Conservation (phyloP, 2,329 filamentous ascomycete species). For the Pseudodiploospora longispora region DNA sequence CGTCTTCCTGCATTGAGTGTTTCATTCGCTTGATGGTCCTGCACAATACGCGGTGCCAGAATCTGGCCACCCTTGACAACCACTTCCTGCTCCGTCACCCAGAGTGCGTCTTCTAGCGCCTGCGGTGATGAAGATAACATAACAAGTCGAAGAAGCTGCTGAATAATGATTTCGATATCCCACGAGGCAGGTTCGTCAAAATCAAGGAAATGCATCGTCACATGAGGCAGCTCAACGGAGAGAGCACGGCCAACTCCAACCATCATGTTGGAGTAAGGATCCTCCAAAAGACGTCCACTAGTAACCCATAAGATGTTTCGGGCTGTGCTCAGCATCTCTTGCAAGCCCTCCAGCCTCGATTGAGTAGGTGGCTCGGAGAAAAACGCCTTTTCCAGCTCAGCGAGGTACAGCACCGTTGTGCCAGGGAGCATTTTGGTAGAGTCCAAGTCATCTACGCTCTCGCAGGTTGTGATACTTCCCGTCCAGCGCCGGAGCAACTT, state of each 20-base stretch:
- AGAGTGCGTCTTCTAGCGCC: background rate
- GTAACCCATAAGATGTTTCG: conserved; percentile 1
- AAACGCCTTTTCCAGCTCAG: background rate
- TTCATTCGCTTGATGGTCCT: background rate
- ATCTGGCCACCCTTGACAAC: background rate
- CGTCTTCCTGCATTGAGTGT: background rate
- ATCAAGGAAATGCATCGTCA: background rate
- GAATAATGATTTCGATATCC: background rate
- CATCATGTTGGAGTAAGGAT: conserved; percentile 1
- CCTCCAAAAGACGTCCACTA: background rate
- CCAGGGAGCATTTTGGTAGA: background rate
- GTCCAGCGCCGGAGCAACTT: background rate
- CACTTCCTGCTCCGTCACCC: background rate
- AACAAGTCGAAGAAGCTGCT: background rate
- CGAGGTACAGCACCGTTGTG: background rate
- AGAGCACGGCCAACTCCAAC: background rate
- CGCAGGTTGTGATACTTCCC: background rate
- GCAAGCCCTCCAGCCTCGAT: background rate
- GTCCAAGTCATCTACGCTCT: background rate
- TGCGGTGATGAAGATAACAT: background rate
- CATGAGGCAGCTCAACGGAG: background rate
- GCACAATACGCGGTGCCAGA: background rate
- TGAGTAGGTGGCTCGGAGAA: background rate
- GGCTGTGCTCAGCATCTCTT: background rate
- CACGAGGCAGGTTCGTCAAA: background rate